Evolutionary conservation across 768 basidiomycete genomes (phyloP).

Genomic region (Russula abietina): DNA sequence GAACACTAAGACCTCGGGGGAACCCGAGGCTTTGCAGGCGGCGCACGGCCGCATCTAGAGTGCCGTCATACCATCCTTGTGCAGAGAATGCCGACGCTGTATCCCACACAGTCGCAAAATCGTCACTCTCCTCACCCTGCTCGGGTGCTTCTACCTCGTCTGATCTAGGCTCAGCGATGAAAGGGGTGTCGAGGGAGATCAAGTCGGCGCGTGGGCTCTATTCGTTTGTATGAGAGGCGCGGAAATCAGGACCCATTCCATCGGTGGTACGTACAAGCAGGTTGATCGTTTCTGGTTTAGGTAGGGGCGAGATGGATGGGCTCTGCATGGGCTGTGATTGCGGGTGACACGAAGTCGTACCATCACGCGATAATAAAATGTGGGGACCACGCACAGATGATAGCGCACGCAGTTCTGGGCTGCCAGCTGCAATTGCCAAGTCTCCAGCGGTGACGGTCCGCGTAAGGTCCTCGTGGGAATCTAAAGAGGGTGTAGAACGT

Average conservation of each 20-base stretch:
- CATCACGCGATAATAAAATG: not conserved
- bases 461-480: constrained; percentile 32
- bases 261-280: not conserved
- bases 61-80: constrained; percentile 65
- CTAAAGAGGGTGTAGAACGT: constrained; percentile 31
- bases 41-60: constrained; percentile 49
- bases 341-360: not conserved
- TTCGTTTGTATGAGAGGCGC: not conserved
- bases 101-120: constrained; percentile 58
- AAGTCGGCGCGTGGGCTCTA: constrained; percentile 47
- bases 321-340: not conserved
- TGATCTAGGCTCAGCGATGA: constrained; percentile 42
- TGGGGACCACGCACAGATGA: constrained; percentile 19
- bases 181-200: constrained; percentile 70
- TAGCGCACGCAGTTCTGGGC: constrained; percentile 19
- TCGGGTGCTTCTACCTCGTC: constrained; percentile 8
- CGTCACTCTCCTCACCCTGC: constrained; percentile 27
- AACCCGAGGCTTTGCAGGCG: constrained; percentile 45
- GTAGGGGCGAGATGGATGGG: constrained; percentile 12
- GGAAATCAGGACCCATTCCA: not conserved
- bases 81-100: constrained; percentile 35
- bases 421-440: constrained; percentile 24
- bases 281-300: not conserved
- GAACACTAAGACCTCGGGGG: constrained; percentile 39
- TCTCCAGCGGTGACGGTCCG: constrained; percentile 25